Percentiles rank a stretch among this genome's conserved stretches.
Conservation (phyloP, 1,139 yeast species). For the Diutina ranongensis region DNA sequence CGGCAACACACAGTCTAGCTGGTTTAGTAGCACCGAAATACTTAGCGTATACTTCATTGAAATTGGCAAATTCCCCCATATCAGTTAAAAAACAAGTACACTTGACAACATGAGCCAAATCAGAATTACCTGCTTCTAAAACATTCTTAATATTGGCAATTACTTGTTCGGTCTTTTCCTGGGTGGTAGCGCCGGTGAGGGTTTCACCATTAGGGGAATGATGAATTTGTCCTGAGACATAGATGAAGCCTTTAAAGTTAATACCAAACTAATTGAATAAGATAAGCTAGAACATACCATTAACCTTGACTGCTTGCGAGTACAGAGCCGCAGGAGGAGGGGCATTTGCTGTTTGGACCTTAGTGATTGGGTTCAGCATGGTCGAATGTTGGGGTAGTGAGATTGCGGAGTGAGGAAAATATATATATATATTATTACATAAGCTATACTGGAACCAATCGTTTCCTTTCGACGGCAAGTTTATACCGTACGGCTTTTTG, state of each 20-base stretch:
- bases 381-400: not conserved
- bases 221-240: conserved; percentile 94
- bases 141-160: conserved; percentile 67
- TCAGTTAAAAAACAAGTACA: conserved; percentile 83
- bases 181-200: conserved; percentile 44
- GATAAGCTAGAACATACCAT: conserved; percentile 26
- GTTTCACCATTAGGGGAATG: conserved; percentile 65
- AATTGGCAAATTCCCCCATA: conserved; percentile 69
- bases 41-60: conserved; percentile 74
- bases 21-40: conserved; percentile 79
- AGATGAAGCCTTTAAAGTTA: conserved; percentile 49
- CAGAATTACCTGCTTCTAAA: conserved; percentile 72
- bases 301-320: conserved; percentile 85
- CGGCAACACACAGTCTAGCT: conserved; percentile 94
- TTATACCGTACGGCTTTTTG: conserved; percentile 11
- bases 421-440: no score
- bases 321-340: conserved; percentile 96
- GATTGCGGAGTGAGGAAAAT: not conserved
- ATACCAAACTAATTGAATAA: conserved; percentile 9
- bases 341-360: conserved; percentile 35
- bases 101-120: conserved; percentile 73
- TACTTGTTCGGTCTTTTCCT: conserved; percentile 78
- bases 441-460: conserved; percentile 6
- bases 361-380: not conserved
- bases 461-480: conserved; percentile 19